Evolutionary conservation across 768 basidiomycete species (phyloP).

Genomic region (Mrakia gelida): DNA sequence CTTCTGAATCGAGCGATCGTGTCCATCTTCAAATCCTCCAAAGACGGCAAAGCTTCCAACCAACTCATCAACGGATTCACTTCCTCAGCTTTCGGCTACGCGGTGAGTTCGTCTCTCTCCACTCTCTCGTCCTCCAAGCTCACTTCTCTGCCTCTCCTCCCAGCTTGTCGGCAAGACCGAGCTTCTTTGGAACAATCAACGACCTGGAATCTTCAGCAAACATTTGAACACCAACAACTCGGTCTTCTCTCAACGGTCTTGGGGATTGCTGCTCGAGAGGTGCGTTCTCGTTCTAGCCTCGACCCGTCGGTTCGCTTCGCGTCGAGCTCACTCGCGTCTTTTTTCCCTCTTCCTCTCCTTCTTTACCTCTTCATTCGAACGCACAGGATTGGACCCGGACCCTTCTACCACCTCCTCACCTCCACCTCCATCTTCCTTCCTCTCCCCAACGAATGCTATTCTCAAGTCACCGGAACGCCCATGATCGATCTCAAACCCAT

Average conservation of each 20-base stretch:
- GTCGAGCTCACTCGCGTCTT: neutral
- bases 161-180: neutral
- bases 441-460: constrained; percentile 75
- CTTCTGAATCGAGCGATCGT: constrained; percentile 19
- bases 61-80: constrained; percentile 30
- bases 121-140: neutral
- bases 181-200: constrained; percentile 30
- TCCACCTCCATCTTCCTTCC: constrained; percentile 69
- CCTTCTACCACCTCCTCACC: constrained; percentile 71
- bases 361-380: neutral
- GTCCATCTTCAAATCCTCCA: constrained; percentile 8
- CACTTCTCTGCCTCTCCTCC: neutral
- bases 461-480: constrained; percentile 74
- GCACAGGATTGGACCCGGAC: constrained; percentile 67
- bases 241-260: constrained; percentile 34
- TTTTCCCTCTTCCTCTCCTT: neutral
- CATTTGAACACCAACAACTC: constrained; percentile 38
- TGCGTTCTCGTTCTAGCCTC: neutral
- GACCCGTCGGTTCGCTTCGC: neutral
- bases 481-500: constrained; percentile 51
- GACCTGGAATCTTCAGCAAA: constrained; percentile 39
- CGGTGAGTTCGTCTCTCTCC: neutral
- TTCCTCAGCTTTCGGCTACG: neutral
- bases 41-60: constrained; percentile 15
- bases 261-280: constrained; percentile 37